These are phyloP conservation scores for Ceratobasidium sp. DNA, from an alignment of 1,284 basidiomycete species.

Conservation along the genomic window DNA sequence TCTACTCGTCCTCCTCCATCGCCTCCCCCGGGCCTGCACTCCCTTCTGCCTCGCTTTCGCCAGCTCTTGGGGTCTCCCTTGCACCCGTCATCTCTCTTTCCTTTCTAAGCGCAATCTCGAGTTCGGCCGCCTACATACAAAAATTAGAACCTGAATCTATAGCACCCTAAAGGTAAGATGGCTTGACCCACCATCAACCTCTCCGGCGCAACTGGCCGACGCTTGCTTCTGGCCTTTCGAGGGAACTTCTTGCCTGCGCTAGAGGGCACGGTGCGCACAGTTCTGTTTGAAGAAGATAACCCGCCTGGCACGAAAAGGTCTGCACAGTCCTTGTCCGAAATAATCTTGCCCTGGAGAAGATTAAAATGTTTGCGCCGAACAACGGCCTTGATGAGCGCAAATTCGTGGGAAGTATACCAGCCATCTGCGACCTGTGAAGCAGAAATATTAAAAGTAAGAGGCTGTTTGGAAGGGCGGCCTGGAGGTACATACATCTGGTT, in stretches of 20 bases:
- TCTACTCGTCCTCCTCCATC: slow-evolving; percentile 80
- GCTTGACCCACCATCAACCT: slow-evolving; percentile 17
- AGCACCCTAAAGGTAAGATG: background rate
- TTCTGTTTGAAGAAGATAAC: slow-evolving; percentile 3
- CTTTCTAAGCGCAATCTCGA: slow-evolving; percentile 39
- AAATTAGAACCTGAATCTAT: background rate
- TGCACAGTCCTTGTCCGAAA: slow-evolving; percentile 76
- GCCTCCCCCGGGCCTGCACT: slow-evolving; percentile 49
- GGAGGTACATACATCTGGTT: slow-evolving; percentile 70
- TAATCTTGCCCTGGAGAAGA: slow-evolving; percentile 76
- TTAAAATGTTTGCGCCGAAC: slow-evolving; percentile 89
- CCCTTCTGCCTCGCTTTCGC: slow-evolving; percentile 11
- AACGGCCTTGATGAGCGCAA: slow-evolving; percentile 85
- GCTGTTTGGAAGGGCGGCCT: background rate
- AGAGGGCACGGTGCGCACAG: background rate
- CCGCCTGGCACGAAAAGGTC: slow-evolving; percentile 62
- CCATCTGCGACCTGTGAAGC: slow-evolving; percentile 77
- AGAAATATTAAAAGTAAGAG: background rate
- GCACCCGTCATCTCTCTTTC: slow-evolving; percentile 6
- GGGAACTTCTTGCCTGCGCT: slow-evolving; percentile 23
- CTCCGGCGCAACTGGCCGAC: slow-evolving; percentile 33
- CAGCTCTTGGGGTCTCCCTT: background rate
- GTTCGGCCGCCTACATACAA: slow-evolving; percentile 25
- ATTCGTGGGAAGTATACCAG: slow-evolving; percentile 80
- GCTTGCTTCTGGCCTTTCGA: slow-evolving; percentile 34